Percentiles rank a stretch among this genome's conserved stretches.
Conservation (phyloP, 805 yeast species). For the Pichia paraexigua region DNA sequence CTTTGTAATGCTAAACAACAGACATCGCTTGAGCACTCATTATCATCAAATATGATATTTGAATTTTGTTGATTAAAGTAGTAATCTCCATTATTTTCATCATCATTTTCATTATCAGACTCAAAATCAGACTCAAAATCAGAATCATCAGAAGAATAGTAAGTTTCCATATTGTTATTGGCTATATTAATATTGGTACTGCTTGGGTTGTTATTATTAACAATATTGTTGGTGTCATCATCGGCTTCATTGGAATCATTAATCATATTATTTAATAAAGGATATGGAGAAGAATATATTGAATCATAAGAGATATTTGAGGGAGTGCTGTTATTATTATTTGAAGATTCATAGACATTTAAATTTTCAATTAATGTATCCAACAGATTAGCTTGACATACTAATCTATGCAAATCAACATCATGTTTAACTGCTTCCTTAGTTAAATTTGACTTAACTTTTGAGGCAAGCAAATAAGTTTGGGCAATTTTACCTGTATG, state of each 20-base stretch:
- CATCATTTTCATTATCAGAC: constrained; percentile 17
- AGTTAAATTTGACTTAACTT: constrained; percentile 56
- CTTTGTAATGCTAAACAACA: constrained; percentile 1
- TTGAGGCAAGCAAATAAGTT: constrained; percentile 54
- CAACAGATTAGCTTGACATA: constrained; percentile 64
- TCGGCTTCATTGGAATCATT: not conserved
- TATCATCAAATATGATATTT: not conserved
- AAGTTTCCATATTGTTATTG: not conserved
- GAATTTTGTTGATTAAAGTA: not conserved
- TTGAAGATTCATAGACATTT: constrained; percentile 23
- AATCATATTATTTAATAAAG: not conserved
- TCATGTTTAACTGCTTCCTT: constrained; percentile 52
- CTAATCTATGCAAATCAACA: constrained; percentile 48
- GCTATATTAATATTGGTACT: not conserved
- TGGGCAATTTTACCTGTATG: constrained; percentile 16
- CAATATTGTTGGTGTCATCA: not conserved
- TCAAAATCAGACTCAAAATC: constrained; percentile 24
- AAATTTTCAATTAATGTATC: constrained; percentile 55
- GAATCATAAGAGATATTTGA: constrained; percentile 15
- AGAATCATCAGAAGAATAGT: constrained; percentile 21
- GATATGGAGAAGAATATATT: constrained; percentile 7
- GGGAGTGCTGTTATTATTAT: constrained; percentile 9
- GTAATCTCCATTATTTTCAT: not conserved
- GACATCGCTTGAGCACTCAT: not conserved
- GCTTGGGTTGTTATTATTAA: constrained; percentile 10